Conservation (phyloP, 2,329 filamentous ascomycete genomes). For the Sporothrix inflata region DNA sequence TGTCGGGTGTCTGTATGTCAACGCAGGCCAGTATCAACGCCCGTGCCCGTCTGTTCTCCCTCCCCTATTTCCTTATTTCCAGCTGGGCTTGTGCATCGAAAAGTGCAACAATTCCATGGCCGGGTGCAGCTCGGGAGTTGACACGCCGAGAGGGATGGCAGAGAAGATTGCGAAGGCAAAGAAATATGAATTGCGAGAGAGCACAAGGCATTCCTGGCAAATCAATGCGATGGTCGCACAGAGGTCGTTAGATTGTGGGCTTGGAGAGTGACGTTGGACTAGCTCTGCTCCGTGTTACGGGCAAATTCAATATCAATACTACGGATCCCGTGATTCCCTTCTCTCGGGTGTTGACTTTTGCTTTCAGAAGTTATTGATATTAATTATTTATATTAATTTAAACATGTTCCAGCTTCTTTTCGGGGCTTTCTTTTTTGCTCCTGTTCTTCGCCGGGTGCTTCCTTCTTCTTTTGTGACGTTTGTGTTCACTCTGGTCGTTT, state of each 20-base stretch:
- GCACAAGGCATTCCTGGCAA: constrained; percentile 15
- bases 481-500: not conserved
- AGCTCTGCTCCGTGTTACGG: not conserved
- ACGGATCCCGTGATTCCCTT: constrained; percentile 9
- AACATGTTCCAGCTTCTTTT: not conserved
- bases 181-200: constrained; percentile 1
- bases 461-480: not conserved
- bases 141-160: not conserved
- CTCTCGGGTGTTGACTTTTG: not conserved
- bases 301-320: not conserved
- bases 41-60: too few species aligned
- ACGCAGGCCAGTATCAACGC: not conserved
- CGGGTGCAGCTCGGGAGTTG: not conserved
- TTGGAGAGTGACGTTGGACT: not conserved
- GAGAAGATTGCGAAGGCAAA: not conserved
- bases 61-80: constrained; percentile 2
- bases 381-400: not conserved
- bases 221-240: constrained; percentile 17
- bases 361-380: not conserved
- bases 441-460: not conserved
- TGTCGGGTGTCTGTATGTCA: not conserved
- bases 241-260: not conserved
- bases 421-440: not conserved
- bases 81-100: not conserved
- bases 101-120: not conserved